Conservation (phyloP, 176 grass and related monocot genomes). For the Themeda triandra region DNA sequence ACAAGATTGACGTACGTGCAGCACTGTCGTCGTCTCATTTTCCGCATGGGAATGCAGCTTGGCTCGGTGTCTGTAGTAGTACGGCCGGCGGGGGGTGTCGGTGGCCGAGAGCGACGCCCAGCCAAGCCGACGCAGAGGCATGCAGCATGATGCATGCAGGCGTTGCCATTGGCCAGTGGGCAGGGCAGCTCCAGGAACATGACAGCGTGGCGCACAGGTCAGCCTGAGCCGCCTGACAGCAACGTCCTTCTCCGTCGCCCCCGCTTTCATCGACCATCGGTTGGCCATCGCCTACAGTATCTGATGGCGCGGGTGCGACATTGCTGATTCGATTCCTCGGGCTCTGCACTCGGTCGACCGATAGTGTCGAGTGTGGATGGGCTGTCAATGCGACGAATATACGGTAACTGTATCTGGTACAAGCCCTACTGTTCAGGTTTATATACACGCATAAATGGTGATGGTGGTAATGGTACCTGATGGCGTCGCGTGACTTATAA, state of each 20-base stretch:
- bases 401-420: too few relatives aligned
- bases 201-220: conserved; percentile 4
- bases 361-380: too few relatives aligned
- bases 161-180: neutral
- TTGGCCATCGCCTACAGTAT: too few relatives aligned
- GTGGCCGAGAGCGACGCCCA: conserved; percentile 20
- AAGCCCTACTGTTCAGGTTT: too few relatives aligned
- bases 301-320: too few relatives aligned
- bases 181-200: neutral
- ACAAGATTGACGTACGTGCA: neutral
- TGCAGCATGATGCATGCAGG: neutral
- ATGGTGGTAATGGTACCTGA: too few relatives aligned
- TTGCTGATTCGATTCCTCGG: neutral
- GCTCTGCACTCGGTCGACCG: neutral
- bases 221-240: neutral
- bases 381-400: neutral
- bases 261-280: too few relatives aligned
- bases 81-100: neutral
- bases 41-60: neutral
- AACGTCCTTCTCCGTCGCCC: neutral
- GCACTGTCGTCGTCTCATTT: neutral
- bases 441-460: too few relatives aligned
- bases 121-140: conserved; percentile 2
- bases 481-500: too few relatives aligned
- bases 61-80: neutral